phyloP scores from a whole-genome alignment of 1,284 basidiomycete genomes.

The Cutaneotrichosporon dermatis region DNA sequence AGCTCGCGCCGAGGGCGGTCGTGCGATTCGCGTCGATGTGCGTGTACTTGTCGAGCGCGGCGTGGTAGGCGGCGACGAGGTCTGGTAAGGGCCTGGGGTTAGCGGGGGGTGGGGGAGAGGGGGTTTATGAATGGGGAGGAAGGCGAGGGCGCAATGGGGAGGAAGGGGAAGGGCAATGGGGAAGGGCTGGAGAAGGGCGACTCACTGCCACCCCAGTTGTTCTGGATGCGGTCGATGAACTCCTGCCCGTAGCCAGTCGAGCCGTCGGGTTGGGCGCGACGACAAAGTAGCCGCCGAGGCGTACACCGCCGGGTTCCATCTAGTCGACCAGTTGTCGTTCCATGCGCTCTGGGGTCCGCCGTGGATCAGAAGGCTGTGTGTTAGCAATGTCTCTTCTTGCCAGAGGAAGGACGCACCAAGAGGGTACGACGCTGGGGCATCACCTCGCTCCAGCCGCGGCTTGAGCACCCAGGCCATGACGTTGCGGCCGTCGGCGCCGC shows the following conservation, averaged over 20 bases:
- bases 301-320: slow-evolving; percentile 75
- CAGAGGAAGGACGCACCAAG: too few relatives aligned
- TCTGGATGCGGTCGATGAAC: slow-evolving; percentile 63
- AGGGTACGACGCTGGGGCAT: slow-evolving; percentile 13
- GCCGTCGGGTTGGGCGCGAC: slow-evolving; percentile 80
- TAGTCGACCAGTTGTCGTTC: slow-evolving; percentile 75
- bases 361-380: slow-evolving; percentile 44
- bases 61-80: slow-evolving; percentile 68
- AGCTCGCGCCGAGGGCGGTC: slow-evolving; percentile 57
- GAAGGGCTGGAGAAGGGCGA: too few relatives aligned
- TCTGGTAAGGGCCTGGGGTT: slow-evolving; percentile 64
- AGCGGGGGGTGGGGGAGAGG: background rate
- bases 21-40: slow-evolving; percentile 75
- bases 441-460: slow-evolving; percentile 63
- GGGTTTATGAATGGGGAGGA: too few relatives aligned
- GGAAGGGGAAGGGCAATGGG: too few relatives aligned
- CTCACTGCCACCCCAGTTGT: slow-evolving; percentile 45
- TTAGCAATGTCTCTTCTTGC: background rate
- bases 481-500: slow-evolving; percentile 62
- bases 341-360: slow-evolving; percentile 59
- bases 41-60: slow-evolving; percentile 64
- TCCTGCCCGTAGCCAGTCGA: slow-evolving; percentile 85
- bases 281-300: slow-evolving; percentile 63
- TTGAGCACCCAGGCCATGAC: slow-evolving; percentile 80
- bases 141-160: too few relatives aligned